phyloP scores from a whole-genome alignment of 768 basidiomycete genomes.

The Termitomyces sp. region DNA sequence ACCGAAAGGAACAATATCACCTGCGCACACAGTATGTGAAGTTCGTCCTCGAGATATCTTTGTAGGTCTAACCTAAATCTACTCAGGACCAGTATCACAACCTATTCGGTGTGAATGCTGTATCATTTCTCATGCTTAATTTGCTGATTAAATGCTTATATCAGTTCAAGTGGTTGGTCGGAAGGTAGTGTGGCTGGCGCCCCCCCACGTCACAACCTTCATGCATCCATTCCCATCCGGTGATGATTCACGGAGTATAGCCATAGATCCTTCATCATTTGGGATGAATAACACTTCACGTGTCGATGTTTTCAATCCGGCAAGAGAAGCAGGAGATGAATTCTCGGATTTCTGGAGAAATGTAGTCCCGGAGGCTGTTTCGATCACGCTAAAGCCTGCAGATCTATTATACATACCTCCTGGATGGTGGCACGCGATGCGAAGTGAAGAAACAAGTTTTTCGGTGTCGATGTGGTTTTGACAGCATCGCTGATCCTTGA shows the following conservation, averaged over 20 bases:
- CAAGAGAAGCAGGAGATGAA: constrained; percentile 16
- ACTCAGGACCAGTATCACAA: constrained; percentile 90
- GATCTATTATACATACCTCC: constrained; percentile 89
- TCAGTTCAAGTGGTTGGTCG: constrained; percentile 83
- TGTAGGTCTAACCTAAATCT: background rate
- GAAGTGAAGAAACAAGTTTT: constrained; percentile 74
- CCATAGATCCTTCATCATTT: constrained; percentile 32
- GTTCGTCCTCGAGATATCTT: constrained; percentile 5
- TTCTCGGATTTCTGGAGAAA: constrained; percentile 50
- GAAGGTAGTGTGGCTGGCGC: constrained; percentile 91
- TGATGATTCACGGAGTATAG: constrained; percentile 27
- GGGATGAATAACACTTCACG: constrained; percentile 77
- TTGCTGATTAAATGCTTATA: constrained; percentile 5
- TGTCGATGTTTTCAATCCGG: constrained; percentile 65
- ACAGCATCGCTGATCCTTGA: background rate
- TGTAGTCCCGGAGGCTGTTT: constrained; percentile 56
- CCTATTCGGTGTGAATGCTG: constrained; percentile 57
- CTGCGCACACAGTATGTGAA: constrained; percentile 73
- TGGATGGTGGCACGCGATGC: constrained; percentile 94
- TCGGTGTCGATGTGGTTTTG: constrained; percentile 92
- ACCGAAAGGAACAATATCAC: constrained; percentile 71
- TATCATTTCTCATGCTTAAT: background rate
- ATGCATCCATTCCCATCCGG: constrained; percentile 55
- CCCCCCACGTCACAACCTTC: constrained; percentile 44
- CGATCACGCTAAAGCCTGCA: constrained; percentile 66